Conservation (phyloP, 768 basidiomycete species). For the Suillus occidentalis region DNA sequence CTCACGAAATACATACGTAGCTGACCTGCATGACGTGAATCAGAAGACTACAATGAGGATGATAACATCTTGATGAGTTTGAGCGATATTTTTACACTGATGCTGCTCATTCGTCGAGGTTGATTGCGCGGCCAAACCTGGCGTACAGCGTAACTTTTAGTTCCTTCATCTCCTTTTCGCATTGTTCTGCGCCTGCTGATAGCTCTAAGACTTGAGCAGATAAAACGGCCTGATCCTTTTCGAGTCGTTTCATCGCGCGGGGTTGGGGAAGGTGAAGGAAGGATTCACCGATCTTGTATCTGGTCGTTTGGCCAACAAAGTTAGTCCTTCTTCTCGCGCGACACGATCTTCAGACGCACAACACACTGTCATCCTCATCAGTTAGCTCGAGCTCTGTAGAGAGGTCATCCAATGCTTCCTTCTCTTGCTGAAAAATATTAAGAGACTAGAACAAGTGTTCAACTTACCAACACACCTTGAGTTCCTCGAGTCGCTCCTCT, state of each 20-base stretch:
- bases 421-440: constrained; percentile 70
- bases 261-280: constrained; percentile 78
- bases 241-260: constrained; percentile 70
- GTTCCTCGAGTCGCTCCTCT: constrained; percentile 66
- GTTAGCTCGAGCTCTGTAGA: constrained; percentile 84
- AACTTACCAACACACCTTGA: constrained; percentile 56
- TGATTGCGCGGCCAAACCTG: constrained; percentile 92
- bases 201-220: constrained; percentile 54
- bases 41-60: neutral
- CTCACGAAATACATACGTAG: neutral
- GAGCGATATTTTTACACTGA: neutral
- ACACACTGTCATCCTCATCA: constrained; percentile 77
- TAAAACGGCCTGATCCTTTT: constrained; percentile 63
- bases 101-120: constrained; percentile 68
- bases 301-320: constrained; percentile 26
- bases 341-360: constrained; percentile 47
- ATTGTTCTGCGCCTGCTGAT: constrained; percentile 54
- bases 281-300: constrained; percentile 88
- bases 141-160: constrained; percentile 82
- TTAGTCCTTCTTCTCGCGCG: constrained; percentile 1
- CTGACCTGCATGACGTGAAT: neutral
- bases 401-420: constrained; percentile 91
- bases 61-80: neutral
- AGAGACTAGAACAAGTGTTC: neutral
- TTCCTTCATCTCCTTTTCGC: constrained; percentile 74